phyloP scores from a whole-genome alignment of 208 protist species.

The Wallacemonas sp. region DNA sequence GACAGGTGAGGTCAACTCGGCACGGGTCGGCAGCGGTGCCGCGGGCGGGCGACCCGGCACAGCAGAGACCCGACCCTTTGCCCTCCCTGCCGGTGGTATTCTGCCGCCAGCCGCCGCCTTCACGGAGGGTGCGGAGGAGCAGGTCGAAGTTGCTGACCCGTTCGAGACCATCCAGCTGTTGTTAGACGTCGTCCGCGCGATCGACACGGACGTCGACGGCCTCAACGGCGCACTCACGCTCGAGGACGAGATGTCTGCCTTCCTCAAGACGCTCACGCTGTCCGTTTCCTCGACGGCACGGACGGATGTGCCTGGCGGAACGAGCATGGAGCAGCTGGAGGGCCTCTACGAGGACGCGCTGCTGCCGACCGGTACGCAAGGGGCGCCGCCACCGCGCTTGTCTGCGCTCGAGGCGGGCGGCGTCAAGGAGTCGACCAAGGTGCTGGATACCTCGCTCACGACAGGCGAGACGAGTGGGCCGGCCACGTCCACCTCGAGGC shows the following conservation, averaged over 20 bases:
- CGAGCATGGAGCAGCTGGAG: conserved; percentile 30
- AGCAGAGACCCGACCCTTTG: background rate
- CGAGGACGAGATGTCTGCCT: conserved; percentile 84
- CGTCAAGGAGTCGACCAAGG: conserved; percentile 4
- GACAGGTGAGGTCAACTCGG: background rate
- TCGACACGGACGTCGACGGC: conserved; percentile 57
- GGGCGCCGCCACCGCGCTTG: conserved; percentile 1
- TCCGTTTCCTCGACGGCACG: conserved; percentile 78
- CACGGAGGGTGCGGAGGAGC: conserved; percentile 15
- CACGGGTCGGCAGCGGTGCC: background rate
- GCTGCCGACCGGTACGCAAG: conserved; percentile 47
- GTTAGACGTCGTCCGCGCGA: conserved; percentile 40
- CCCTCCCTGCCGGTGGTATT: background rate
- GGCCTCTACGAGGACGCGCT: conserved; percentile 55
- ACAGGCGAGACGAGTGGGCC: background rate
- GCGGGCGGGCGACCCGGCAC: background rate
- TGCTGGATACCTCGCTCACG: background rate
- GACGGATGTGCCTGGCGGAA: conserved; percentile 23
- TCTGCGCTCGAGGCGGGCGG: background rate
- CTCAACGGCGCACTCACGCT: conserved; percentile 68
- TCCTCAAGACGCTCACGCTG: conserved; percentile 84
- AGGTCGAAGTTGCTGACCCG: conserved; percentile 29
- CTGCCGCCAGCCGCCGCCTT: conserved; percentile 16
- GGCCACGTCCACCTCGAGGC: background rate
- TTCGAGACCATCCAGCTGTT: conserved; percentile 65